A percentile compares a stretch with the other conserved stretches of the same genome.
Evolutionary conservation across 495 filamentous ascomycete genomes (phyloP).

Genomic region (Trichocladium uniseriatum): DNA sequence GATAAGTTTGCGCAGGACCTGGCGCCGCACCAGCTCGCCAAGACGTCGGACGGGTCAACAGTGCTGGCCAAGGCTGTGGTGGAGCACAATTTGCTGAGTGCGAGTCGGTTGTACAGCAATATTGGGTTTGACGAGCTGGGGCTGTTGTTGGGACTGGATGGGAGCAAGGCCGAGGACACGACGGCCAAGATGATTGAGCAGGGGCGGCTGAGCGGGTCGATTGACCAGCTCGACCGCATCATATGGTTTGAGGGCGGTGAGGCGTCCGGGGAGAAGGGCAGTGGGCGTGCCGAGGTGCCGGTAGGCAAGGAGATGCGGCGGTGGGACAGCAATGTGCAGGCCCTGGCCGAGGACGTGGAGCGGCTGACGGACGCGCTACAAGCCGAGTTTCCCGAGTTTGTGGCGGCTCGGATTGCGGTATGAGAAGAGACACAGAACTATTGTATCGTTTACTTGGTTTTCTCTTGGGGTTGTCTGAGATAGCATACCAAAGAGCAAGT

Average conservation of each 20-base stretch:
- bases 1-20: constrained; percentile 73
- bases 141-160: constrained; percentile 63
- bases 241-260: constrained; percentile 74
- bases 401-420: constrained; percentile 18
- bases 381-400: constrained; percentile 52
- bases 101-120: constrained; percentile 79
- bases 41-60: constrained; percentile 79
- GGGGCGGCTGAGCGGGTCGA: constrained; percentile 71
- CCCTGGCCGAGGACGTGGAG: constrained; percentile 80
- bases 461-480: neutral
- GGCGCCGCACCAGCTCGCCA: constrained; percentile 78
- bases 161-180: constrained; percentile 79
- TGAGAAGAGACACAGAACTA: too few species aligned
- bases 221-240: constrained; percentile 86
- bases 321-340: constrained; percentile 85
- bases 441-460: too few species aligned
- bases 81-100: constrained; percentile 88
- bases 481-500: neutral
- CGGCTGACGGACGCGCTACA: constrained; percentile 68
- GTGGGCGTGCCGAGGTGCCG: constrained; percentile 46
- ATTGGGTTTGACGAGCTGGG: constrained; percentile 75
- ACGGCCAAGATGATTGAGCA: constrained; percentile 95
- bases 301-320: constrained; percentile 62
- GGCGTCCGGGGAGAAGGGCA: constrained; percentile 55
- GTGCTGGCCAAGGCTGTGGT: constrained; percentile 91